Base-by-base conservation (phyloP, 2,329 filamentous ascomycete genomes). In the Fusarium nodosum region DNA sequence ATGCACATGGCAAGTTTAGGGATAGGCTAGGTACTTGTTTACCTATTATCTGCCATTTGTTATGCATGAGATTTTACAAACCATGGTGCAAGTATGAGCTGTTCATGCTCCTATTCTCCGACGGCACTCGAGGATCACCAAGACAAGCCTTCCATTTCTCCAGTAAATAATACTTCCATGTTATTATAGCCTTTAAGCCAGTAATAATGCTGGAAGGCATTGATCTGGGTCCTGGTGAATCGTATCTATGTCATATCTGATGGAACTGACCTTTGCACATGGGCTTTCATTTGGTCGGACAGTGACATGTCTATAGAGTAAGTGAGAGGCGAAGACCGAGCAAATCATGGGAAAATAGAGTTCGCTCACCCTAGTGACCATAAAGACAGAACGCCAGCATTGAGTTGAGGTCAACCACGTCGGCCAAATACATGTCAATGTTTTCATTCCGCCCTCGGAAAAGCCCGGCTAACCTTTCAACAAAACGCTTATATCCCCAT, bases 401-500 rank as follows among this genome's bases (percentile, higher is more conserved):
- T 28, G 26, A 45, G 26, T n/a, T 45, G 26, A 45, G 26, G 11
- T 12, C 26, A n/a, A 15, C 12, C 24, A 45, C 13, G 42, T 45
- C 26, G 12, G 26, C n/a, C 18, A 20, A 28, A 26, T 44, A 18
- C 24, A 18, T 44, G 7, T 28, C 18, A 24, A 30, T 45, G 20
- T 16, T 44, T 16, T 34, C 31, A 39, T 36, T 30, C 13, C 24
- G 22, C 22, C 41, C 31, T 45, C 53, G 66, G 66, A 51, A 53
- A 34, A 46, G 44, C n/a, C 48, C 57, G 62, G 62, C 24, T 50
- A 57, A 53, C 24, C 9, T 6, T 24, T 39, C 16, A 42, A 44
- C 15, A 18, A 52, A 28, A 22, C 34, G 48, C 60, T 51, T 51
- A 66, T 45, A 26, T 48, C 13, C n/a, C 22, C 18, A 39, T 63